phyloP scores from a whole-genome alignment of 164 flowering plant species.

The Nymphaea thermarum region DNA sequence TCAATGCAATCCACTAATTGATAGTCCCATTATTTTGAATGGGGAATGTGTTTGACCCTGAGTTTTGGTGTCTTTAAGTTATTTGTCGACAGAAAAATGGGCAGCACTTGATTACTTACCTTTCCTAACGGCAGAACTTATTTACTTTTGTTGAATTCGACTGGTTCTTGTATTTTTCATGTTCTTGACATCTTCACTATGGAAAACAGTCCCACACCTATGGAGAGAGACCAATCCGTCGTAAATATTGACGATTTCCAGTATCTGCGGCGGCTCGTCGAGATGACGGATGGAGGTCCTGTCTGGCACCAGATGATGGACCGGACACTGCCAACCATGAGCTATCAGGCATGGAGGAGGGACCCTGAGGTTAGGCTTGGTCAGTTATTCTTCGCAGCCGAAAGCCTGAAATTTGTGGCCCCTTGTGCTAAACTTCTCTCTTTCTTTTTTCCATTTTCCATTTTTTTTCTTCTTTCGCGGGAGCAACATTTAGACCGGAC shows the following conservation, averaged over 20 bases:
- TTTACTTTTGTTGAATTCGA: too few relatives aligned
- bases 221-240: background rate
- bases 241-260: background rate
- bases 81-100: too few relatives aligned
- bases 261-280: background rate
- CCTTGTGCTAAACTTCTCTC: background rate
- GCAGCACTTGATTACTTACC: too few relatives aligned
- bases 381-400: background rate
- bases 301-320: constrained; percentile 15
- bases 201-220: background rate
- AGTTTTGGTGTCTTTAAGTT: too few relatives aligned
- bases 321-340: constrained; percentile 7
- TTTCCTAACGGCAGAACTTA: too few relatives aligned
- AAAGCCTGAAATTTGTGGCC: too few relatives aligned
- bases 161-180: too few relatives aligned
- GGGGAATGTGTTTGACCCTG: too few relatives aligned
- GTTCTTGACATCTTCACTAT: too few relatives aligned
- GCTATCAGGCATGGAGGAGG: constrained; percentile 13
- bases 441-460: background rate
- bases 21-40: too few relatives aligned
- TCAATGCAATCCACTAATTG: too few relatives aligned
- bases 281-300: constrained; percentile 13
- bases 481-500: constrained; percentile 21
- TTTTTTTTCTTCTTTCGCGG: background rate
- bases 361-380: constrained; percentile 7